Conservation (phyloP, 257 asterid genomes). For the Marsdenia floribunda region DNA sequence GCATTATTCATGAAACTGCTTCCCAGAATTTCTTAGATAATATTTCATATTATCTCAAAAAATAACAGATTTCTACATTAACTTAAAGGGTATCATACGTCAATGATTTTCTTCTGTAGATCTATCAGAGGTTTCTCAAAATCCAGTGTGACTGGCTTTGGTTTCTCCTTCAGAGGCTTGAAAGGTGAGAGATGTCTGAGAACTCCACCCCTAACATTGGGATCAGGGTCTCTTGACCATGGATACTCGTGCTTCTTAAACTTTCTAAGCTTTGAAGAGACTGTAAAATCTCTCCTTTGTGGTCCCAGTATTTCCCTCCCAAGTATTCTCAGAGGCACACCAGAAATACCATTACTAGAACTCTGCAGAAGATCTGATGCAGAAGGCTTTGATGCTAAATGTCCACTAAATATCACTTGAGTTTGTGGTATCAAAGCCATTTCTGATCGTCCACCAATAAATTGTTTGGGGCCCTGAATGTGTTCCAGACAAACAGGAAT, state of each 20-base stretch:
- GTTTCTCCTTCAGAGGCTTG: conserved; percentile 93
- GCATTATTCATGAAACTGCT: conserved; percentile 7
- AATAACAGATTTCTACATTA: not conserved
- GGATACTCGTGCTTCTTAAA: conserved; percentile 75
- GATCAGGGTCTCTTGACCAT: conserved; percentile 81
- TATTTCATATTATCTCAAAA: conserved; percentile 5
- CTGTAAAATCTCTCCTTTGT: conserved; percentile 41
- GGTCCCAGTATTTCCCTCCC: conserved; percentile 61
- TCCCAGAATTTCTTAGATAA: not conserved
- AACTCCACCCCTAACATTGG: conserved; percentile 84
- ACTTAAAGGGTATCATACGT: conserved; percentile 36
- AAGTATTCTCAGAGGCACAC: conserved; percentile 59
- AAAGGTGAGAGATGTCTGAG: conserved; percentile 79
- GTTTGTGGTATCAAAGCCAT: conserved; percentile 67
- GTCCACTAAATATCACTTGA: conserved; percentile 47
- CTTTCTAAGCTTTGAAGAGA: conserved; percentile 64
- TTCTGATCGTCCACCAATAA: conserved; percentile 21
- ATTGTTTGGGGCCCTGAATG: conserved; percentile 13
- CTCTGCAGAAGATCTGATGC: conserved; percentile 78
- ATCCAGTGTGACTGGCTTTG: conserved; percentile 83
- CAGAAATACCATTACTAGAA: conserved; percentile 54
- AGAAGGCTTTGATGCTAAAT: conserved; percentile 48
- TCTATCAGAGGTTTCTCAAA: conserved; percentile 87
- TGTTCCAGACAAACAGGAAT: not conserved
- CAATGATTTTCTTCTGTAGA: conserved; percentile 70